Evolutionary conservation across 306 rosid species (phyloP), one percentile per base, ranked within the genome.

Genomic region (Datisca glomerata): DNA sequence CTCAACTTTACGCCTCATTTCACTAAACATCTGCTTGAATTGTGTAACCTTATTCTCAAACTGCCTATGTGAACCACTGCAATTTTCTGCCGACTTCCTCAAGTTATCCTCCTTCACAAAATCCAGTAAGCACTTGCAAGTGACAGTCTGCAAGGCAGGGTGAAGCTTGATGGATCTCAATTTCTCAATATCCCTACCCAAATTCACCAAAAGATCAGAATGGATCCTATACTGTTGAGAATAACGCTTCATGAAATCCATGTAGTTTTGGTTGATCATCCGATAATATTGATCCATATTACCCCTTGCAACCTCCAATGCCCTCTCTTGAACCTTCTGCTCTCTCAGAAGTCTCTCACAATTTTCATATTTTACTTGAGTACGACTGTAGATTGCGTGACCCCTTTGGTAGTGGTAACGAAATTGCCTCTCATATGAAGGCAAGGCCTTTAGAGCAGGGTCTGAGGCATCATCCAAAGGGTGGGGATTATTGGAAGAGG

Each of bases 401-500:
- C 96, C 98, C 44, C 38, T 47, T 5, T 78, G 78, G 48, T 65
- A 91, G 52, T 91, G 98, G 68, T 59, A 65, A 65, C 96, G 72
- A 55, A 91, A 91, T 49, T 78, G 85, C 53, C 82, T 68, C 68
- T 91, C 98, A 57, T 91, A 91, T 18, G 94, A 78, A 31, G 95
- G 92, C 45, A 91, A 68, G 20, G 96, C 96, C 68, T 84, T 91
- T 74, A 91, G 53, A 57, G 98, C 98, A 59, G 96, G 98, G 57
- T 91, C 98, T 0, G 66, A 64, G 47, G 85, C 98, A 64, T 84
- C 86, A 43, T 91, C 98, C 61, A 91, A 65, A 32, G 94, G 82
- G 42, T 91, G 98, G 5, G 74, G 69, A 59, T 68, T 77, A 22
- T 70, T 80, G 5, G 81, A 65, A 31, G 95, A 67, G 0, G 81